A percentile compares a stretch with the other conserved stretches of the same genome.
phyloP scores from a whole-genome alignment of 2,329 filamentous ascomycete genomes.

The Magnaporthiopsis rhizophila region DNA sequence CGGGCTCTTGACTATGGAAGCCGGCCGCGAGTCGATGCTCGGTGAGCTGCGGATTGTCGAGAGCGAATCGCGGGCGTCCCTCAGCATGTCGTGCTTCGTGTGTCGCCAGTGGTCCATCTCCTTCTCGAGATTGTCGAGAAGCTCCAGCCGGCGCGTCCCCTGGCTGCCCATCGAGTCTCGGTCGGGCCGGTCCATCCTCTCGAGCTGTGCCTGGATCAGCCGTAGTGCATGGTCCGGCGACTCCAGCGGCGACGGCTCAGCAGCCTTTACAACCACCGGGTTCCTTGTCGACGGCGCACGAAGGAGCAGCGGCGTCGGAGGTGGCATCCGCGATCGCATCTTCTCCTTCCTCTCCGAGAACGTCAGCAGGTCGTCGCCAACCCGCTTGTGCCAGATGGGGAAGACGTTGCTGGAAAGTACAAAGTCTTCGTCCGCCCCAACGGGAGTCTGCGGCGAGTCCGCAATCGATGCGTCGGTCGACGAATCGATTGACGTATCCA shows the following conservation, averaged over 20 bases:
- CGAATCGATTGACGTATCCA: conserved; percentile 26
- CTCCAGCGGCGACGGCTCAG: conserved; percentile 44
- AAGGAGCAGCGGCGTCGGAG: conserved; percentile 48
- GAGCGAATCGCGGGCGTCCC: conserved; percentile 35
- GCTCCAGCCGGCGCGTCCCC: conserved; percentile 31
- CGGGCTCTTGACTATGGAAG: conserved; percentile 15
- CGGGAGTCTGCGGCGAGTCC: background rate
- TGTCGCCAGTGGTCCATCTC: conserved; percentile 57
- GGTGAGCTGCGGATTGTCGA: conserved; percentile 34
- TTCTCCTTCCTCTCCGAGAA: conserved; percentile 47
- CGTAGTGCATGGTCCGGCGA: conserved; percentile 41
- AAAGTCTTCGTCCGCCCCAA: conserved; percentile 20
- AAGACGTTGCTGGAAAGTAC: conserved; percentile 12
- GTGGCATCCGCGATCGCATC: conserved; percentile 39
- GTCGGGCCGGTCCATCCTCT: conserved; percentile 35
- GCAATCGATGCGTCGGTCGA: background rate
- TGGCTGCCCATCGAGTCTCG: conserved; percentile 23
- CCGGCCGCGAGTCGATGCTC: conserved; percentile 24
- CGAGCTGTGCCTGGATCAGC: conserved; percentile 44
- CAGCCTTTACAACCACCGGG: conserved; percentile 34
- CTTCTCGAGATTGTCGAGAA: conserved; percentile 51
- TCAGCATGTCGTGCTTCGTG: conserved; percentile 41
- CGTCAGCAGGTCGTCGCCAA: conserved; percentile 50
- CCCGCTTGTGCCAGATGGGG: conserved; percentile 43
- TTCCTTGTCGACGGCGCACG: conserved; percentile 31